phyloP scores from a whole-genome alignment of 2,329 filamentous ascomycete species.

The Stagonosporopsis vannaccii region DNA sequence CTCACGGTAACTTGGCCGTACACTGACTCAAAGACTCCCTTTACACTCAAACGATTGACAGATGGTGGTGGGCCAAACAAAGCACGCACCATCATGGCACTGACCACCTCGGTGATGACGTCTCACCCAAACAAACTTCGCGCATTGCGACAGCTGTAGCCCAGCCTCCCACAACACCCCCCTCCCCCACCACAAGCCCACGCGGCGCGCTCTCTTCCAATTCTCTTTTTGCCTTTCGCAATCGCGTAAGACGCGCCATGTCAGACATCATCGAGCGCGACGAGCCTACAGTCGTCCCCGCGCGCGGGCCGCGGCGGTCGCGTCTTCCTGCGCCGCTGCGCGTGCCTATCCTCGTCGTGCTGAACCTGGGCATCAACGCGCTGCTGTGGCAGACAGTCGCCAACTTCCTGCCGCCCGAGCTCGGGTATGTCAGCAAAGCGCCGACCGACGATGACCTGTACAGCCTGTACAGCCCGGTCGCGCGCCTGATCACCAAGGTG shows the following conservation, averaged over 20 bases:
- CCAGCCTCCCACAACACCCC: slow-evolving; percentile 17
- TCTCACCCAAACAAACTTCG: slow-evolving; percentile 17
- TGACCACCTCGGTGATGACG: slow-evolving; percentile 11
- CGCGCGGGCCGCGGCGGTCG: slow-evolving; percentile 34
- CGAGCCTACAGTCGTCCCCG: slow-evolving; percentile 35
- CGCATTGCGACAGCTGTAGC: slow-evolving; percentile 8
- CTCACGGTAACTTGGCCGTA: no score
- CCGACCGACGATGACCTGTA: slow-evolving; percentile 63
- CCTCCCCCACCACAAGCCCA: slow-evolving; percentile 13
- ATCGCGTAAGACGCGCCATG: slow-evolving; percentile 28
- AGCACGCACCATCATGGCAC: no score
- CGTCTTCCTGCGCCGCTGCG: slow-evolving; percentile 48
- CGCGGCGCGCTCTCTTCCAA: slow-evolving; percentile 13
- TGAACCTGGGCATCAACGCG: slow-evolving; percentile 68
- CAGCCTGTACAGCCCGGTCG: slow-evolving; percentile 60
- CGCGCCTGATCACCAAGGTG: slow-evolving; percentile 64
- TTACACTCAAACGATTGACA: neutral
- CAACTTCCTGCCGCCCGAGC: slow-evolving; percentile 67
- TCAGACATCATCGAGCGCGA: slow-evolving; percentile 38
- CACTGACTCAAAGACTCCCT: slow-evolving; percentile 21
- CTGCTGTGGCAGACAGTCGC: slow-evolving; percentile 69
- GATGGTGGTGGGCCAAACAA: slow-evolving; percentile 1
- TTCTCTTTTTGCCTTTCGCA: neutral
- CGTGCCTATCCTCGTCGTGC: slow-evolving; percentile 55
- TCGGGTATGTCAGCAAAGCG: slow-evolving; percentile 71